Evolutionary conservation across 768 basidiomycete genomes (phyloP), one percentile per base, ranked within the genome.

Genomic region (Tulasnella sp.): DNA sequence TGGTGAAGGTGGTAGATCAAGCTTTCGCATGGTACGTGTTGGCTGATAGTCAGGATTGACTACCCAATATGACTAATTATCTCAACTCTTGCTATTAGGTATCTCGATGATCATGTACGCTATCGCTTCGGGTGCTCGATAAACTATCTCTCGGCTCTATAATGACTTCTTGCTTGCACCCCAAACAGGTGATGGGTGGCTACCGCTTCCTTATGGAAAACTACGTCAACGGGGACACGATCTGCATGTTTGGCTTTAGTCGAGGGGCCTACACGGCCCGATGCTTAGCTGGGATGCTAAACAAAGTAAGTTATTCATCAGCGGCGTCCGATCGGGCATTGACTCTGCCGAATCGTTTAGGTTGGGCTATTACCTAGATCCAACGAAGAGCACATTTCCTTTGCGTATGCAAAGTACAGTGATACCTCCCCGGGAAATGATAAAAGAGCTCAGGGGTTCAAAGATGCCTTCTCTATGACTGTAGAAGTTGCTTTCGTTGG

Each of bases 1-100:
- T 86, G 0, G 93, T 92, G 8, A 90, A 90, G 84, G 83, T 92
- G 5, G 78, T 92, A 58, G 94, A 95, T 83, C 85, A 89, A 76
- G 94, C 92, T 0, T 85, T 94, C 80, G 94, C 94, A 37, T 94
- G 93, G 93, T 93, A 83, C 6, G 31, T 75, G 37, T 48, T 72
- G 28, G 12, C 44, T 48, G 2, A 28, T 46, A 22, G 76, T 40
- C 24, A 40, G 73, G 28, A n/a, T n/a, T n/a, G n/a, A n/a, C n/a
- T n/a, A n/a, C 41, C 24, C 48, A 41, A 79, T 41, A 40, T 46
- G 37, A 77, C 31, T 34, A 6, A 31, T 28, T 48, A 31, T 8
- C 40, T n/a, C n/a, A 22, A 41, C 54, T 20, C 64, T 34, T 31
- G 41, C 75, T 28, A n/a, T 44, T 77, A 93, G 92, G 91, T 94